phyloP scores from a whole-genome alignment of 805 yeast genomes.

The Kuraishia piskuri region DNA sequence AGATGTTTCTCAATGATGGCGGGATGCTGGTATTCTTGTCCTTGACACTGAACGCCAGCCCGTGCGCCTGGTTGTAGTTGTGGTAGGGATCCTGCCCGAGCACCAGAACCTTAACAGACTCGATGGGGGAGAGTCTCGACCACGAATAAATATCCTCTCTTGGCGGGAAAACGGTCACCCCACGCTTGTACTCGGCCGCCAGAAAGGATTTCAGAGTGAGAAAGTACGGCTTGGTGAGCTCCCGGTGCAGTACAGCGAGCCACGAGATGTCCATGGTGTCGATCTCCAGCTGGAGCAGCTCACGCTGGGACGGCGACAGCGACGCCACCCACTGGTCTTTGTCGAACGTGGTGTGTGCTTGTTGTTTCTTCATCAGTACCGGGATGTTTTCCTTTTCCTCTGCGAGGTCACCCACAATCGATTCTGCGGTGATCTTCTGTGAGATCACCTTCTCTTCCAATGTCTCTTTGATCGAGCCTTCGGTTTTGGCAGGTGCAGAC shows the following conservation, averaged over 20 bases:
- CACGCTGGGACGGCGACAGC: slow-evolving; percentile 37
- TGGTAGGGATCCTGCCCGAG: slow-evolving; percentile 98
- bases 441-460: not conserved
- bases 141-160: slow-evolving; percentile 75
- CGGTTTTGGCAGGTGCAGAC: no score
- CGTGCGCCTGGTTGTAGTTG: slow-evolving; percentile 89
- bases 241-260: slow-evolving; percentile 61
- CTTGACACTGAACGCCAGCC: slow-evolving; percentile 85
- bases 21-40: slow-evolving; percentile 80
- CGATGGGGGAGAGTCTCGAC: slow-evolving; percentile 78
- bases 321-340: slow-evolving; percentile 42
- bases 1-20: slow-evolving; percentile 80
- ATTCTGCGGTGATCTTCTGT: no score
- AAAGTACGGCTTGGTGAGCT: slow-evolving; percentile 81
- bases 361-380: no score
- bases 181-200: slow-evolving; percentile 30
- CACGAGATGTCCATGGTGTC: slow-evolving; percentile 66
- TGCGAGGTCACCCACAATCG: no score
- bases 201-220: slow-evolving; percentile 62
- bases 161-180: slow-evolving; percentile 70
- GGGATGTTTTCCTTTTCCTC: not conserved
- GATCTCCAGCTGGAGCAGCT: slow-evolving; percentile 58
- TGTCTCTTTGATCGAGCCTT: not conserved
- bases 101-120: slow-evolving; percentile 65
- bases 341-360: slow-evolving; percentile 24